These are phyloP conservation scores for Suillus decipiens DNA, from an alignment of 768 basidiomycete genomes.

Conservation along the genomic window DNA sequence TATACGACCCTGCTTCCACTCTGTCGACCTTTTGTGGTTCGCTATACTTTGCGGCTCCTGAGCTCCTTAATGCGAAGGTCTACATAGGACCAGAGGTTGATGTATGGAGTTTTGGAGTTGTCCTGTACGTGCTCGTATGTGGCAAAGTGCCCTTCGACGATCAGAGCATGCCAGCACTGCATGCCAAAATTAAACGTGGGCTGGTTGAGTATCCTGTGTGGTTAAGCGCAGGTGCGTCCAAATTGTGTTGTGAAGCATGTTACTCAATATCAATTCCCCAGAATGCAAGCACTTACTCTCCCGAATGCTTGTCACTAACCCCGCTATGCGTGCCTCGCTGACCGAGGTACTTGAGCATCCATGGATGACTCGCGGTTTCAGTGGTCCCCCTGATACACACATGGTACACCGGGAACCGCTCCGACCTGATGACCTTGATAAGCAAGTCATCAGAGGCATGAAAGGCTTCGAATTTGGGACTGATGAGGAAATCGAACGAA, in stretches of 20 bases:
- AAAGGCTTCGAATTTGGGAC: constrained; percentile 96
- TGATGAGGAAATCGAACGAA: constrained; percentile 80
- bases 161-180: constrained; percentile 97
- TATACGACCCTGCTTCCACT: constrained; percentile 81
- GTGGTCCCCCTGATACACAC: constrained; percentile 78
- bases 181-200: constrained; percentile 98
- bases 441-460: constrained; percentile 85
- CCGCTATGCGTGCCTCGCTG: constrained; percentile 79
- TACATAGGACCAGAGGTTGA: constrained; percentile 99
- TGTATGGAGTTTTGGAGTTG: constrained; percentile 98
- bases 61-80: constrained; percentile 93
- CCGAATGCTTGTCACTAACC: constrained; percentile 96
- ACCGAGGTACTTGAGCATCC: constrained; percentile 85
- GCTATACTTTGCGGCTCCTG: constrained; percentile 97
- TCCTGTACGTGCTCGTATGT: constrained; percentile 95
- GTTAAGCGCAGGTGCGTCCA: constrained; percentile 81
- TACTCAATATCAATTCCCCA: constrained; percentile 32
- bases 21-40: constrained; percentile 97
- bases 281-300: constrained; percentile 95
- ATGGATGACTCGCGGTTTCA: constrained; percentile 91
- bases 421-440: constrained; percentile 85
- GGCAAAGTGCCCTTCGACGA: constrained; percentile 99
- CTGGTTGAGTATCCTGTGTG: constrained; percentile 97
- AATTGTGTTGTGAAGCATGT: background rate
- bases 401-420: constrained; percentile 89